Evolutionary conservation across 1,284 basidiomycete genomes (phyloP).

Genomic region (Ceratobasidium sp.): DNA sequence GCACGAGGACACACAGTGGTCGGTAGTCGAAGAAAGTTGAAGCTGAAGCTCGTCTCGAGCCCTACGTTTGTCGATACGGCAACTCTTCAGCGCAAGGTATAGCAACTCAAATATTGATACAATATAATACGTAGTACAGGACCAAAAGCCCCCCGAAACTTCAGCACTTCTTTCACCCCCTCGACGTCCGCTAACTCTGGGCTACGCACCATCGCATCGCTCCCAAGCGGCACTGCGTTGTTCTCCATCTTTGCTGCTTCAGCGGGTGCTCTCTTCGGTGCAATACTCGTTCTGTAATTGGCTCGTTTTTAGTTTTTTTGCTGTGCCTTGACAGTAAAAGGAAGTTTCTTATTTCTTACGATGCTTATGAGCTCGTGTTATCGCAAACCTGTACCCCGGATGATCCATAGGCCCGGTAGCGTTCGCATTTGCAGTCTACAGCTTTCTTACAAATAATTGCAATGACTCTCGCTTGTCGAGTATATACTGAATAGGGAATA

Average conservation of each 20-base stretch:
- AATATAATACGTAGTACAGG: no score
- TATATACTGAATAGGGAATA: no score
- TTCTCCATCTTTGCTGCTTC: constrained; percentile 25
- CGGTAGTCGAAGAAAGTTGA: no score
- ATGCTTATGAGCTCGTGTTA: background rate
- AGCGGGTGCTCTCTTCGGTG: constrained; percentile 35
- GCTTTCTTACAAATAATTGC: no score
- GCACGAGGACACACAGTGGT: no score
- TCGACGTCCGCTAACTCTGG: constrained; percentile 18
- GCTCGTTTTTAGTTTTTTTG: constrained; percentile 10
- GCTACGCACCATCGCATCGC: constrained; percentile 15
- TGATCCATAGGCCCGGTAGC: no score
- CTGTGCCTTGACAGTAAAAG: background rate
- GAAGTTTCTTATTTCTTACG: background rate
- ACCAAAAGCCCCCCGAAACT: constrained; percentile 15
- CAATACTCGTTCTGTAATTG: constrained; percentile 36
- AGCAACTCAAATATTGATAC: no score
- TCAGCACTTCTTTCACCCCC: constrained; percentile 1
- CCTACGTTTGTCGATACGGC: no score
- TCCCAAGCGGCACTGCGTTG: constrained; percentile 23
- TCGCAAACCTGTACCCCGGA: background rate
- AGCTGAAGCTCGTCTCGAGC: no score
- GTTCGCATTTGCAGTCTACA: no score
- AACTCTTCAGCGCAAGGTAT: no score
- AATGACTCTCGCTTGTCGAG: no score